phyloP scores from a whole-genome alignment of 2,329 filamentous ascomycete species.

The Rutstroemia sp. region DNA sequence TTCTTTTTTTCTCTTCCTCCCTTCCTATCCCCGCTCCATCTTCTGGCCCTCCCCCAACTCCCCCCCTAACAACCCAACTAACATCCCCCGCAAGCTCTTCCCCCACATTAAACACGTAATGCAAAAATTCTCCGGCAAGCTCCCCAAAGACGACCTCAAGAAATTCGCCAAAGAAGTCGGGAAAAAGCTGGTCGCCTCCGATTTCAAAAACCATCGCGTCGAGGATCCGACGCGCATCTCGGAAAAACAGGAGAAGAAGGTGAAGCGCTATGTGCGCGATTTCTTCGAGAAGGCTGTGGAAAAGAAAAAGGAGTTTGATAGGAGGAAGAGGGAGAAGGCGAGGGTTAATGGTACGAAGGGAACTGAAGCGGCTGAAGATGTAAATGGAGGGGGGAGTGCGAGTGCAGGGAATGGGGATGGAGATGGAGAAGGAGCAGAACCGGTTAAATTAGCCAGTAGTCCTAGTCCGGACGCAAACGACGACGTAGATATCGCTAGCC shows the following conservation, averaged over 20 bases:
- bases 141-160: conserved; percentile 71
- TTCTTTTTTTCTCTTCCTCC: background rate
- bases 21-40: background rate
- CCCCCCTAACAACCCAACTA: too few species aligned
- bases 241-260: conserved; percentile 70
- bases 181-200: conserved; percentile 85
- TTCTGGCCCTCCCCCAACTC: background rate
- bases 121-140: conserved; percentile 78
- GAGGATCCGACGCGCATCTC: conserved; percentile 70
- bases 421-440: too few species aligned
- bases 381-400: conserved; percentile 15
- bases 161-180: conserved; percentile 59
- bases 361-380: background rate
- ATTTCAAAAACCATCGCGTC: conserved; percentile 86
- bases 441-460: background rate
- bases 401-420: background rate
- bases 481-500: conserved; percentile 18
- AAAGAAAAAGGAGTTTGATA: conserved; percentile 64
- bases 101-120: conserved; percentile 80
- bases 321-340: conserved; percentile 49
- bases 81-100: conserved; percentile 46
- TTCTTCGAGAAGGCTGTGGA: conserved; percentile 80
- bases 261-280: conserved; percentile 76
- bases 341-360: conserved; percentile 17
- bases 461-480: conserved; percentile 30